Base-by-base conservation (phyloP, 176 grass and related monocot species). In the Saccharum officinarum region DNA sequence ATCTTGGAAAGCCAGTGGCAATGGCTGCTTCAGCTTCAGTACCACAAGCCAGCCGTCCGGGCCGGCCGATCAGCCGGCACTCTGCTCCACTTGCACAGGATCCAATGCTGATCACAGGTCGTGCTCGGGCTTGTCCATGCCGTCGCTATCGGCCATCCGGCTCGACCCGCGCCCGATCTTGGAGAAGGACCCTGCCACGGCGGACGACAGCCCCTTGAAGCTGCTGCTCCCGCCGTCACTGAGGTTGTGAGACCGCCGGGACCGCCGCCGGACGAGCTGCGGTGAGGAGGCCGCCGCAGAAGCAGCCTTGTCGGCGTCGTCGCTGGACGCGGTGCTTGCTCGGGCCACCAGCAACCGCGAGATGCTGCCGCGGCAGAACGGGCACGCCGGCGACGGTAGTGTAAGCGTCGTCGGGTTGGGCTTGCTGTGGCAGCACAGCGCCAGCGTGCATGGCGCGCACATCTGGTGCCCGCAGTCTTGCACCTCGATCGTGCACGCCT, bases 351-450 rank as follows among this genome's bases (percentile, higher is more conserved):
- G 88, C 8, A 99, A 88, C 60, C 90, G 90, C 3, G 90, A 80
- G 85, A 99, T 99, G 80, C 62, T 62, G 84, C 97, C 85, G 0
- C 97, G 91, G 86, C 97, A 99, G 86, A 99, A 99, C 3, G 97
- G 97, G 78, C 97, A 99, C 54, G 93, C 83, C 0, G 93, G 97
- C 0, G 97, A 91, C 0, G 89, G 84, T 34, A 80, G 30, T 10
- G 71, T 79, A 44, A 86, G 86, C 0, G 85, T 92, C 5, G 76
- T 71, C 3, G 93, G 86, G 61, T 92, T 90, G 9, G 90, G 93
- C 87, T 96, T 99, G 88, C 41, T 92, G 91, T 99, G 97, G 88
- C 97, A 99, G 82, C 94, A 99, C 10, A 99, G 86, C 0, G 97
- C 93, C 10, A 99, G 78, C 4, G 90, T 96, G 92, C 97, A 99